Evolutionary conservation across 352 stramenopile species (phyloP), one percentile per base, ranked within the genome.

Genomic region (Pythium grandisporangium): DNA sequence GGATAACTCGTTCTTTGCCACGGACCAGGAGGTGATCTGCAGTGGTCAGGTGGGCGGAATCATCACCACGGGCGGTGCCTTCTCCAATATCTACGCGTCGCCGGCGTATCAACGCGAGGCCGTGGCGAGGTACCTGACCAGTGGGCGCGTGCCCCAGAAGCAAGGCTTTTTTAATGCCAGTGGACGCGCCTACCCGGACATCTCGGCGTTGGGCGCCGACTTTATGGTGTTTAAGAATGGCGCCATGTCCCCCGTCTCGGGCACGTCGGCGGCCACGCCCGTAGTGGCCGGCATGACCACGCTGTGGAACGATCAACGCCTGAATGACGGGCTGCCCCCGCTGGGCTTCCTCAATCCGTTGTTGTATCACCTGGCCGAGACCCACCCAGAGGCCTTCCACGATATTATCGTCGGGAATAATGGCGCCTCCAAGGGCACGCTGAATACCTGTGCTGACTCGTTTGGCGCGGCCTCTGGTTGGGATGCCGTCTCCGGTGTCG

Each of bases 401-500:
- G 88, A 96, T 45, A 61, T 96, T 30, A 68, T 91, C 12, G 46
- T 85, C 1, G 87, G 87, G 12, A 85, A 88, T 36, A 96, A 95
- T 53, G 80, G 63, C 23, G 71, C 71, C 2, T 42, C 56, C 7
- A 77, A 75, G 41, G 58, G 74, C 13, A 54, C 41, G 3, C 25
- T 32, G 7, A 37, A 49, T 16, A 50, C 74, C n/a, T 96, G 84
- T 38, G 39, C 63, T 6, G 57, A 91, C 20, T 89, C 77, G 12
- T 97, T 96, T 43, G 70, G 67, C 30, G 86, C 89, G 22, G 53
- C 74, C 6, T 58, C 55, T 23, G 88, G 88, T 3, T 97, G 87
- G 87, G 89, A 97, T 51, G 79, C 89, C 0, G 74, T 70, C 2
- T 87, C 86, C 1, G 89, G 89, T 6, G 61, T 94, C 3, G 87